Evolutionary conservation across 129 eudicot genomes (phyloP).

Genomic region (Flaveria trinervia): DNA sequence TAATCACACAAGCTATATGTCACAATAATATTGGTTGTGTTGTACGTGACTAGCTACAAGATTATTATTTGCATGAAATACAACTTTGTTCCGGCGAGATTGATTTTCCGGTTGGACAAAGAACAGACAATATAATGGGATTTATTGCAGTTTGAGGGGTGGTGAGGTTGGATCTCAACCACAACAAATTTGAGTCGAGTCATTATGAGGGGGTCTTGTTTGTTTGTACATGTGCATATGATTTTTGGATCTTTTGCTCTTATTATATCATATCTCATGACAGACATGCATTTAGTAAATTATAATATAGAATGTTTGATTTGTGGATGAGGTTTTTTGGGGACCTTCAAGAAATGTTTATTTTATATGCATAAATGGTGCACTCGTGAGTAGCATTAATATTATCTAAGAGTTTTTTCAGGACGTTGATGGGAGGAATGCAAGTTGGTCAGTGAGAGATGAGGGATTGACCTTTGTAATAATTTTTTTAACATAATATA

Average conservation of each 20-base stretch:
- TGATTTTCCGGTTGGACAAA: neutral
- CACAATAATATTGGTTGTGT: too few species aligned
- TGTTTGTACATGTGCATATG: conserved; percentile 53
- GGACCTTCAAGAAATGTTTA: conserved; percentile 40
- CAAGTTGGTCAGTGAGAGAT: too few species aligned
- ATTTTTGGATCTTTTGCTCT: conserved; percentile 36
- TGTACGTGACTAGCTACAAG: too few species aligned
- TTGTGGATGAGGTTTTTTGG: conserved; percentile 65
- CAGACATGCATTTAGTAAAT: neutral
- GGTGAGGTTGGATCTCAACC: conserved; percentile 64
- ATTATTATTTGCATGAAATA: too few species aligned
- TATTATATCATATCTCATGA: conserved; percentile 19
- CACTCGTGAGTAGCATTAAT: conserved; percentile 59
- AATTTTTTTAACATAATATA: too few species aligned
- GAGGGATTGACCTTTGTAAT: too few species aligned
- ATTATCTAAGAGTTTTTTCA: too few species aligned
- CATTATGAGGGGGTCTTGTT: conserved; percentile 29
- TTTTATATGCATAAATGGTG: conserved; percentile 27
- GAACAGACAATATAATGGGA: too few species aligned
- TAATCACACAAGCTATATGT: too few species aligned
- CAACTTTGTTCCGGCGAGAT: too few species aligned
- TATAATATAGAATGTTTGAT: conserved; percentile 27
- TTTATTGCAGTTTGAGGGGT: conserved; percentile 37
- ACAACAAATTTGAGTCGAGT: conserved; percentile 48
- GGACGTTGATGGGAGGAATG: too few species aligned